Evolutionary conservation across 305 asterid genomes (phyloP), one percentile per base, ranked within the genome.

Genomic region (Fraxinus floribunda): DNA sequence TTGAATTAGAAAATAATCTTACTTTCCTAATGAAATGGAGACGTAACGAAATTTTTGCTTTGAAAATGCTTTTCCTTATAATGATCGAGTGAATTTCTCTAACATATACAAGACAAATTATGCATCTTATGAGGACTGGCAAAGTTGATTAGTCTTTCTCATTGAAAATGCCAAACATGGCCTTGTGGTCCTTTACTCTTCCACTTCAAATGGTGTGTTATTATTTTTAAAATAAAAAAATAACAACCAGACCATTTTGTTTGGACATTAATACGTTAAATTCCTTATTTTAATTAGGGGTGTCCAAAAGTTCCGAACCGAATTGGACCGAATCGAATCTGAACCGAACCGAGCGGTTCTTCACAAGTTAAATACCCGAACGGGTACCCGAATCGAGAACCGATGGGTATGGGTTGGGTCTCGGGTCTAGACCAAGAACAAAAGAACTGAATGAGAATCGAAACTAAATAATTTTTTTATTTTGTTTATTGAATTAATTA

Each of bases 171-270:
- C 73, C 68, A 57, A 78, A 1, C 86, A 75, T 39, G 90, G 75
- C 87, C 87, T 82, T 81, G 89, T 86, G 89, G 90, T 86, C 90
- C 90, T 77, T 26, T 66, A 6, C 78, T 52, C 20, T 71, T 16
- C 1, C 78, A 20, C 49, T 49, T 7, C 15, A 41, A 66, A 22
- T 39, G 46, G 41, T 26, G 36, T 76, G 34, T 22, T 24, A 64
- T 64, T 26, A 24, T 64, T 24, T 66, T 66, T 24, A 18, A 9
- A 66, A 26, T 29, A 2, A 66, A 62, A 39, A 66, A 66, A 66
- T 66, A 18, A 66, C 36, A 4, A 7, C 1, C 26, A 18, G 26
- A 5, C 26, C 24, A 57, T 57, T 55, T 57, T 57, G 66, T 57
- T 57, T 57, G 7, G 66, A 57, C 26, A 57, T n/a, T 18, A 57